Percentiles rank a stretch among this genome's conserved stretches.
These are phyloP conservation scores for Flaveria trinervia DNA, from an alignment of 129 eudicot species.

Conservation along the genomic window DNA sequence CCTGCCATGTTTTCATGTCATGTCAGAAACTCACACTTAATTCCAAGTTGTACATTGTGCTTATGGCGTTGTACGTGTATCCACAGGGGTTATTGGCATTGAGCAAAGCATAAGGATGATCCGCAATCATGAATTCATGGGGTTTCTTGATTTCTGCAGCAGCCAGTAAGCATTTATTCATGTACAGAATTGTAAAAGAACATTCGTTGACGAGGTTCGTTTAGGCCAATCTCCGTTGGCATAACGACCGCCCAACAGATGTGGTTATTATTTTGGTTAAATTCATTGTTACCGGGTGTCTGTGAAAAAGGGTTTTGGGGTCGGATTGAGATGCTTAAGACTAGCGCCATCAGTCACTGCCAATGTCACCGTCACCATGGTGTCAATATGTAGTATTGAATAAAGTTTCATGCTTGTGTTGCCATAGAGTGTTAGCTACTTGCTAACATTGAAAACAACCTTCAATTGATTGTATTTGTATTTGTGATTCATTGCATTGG, in stretches of 20 bases:
- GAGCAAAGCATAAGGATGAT: slow-evolving; percentile 79
- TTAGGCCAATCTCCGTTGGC: slow-evolving; percentile 47
- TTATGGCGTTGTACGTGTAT: not conserved
- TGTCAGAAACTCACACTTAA: too few species aligned
- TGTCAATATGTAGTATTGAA: slow-evolving; percentile 23
- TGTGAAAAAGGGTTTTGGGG: slow-evolving; percentile 13
- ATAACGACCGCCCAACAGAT: slow-evolving; percentile 3
- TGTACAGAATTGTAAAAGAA: not conserved
- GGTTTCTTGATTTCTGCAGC: slow-evolving; percentile 77
- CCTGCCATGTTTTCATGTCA: too few species aligned
- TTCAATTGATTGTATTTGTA: slow-evolving; percentile 22
- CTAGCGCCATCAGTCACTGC: not conserved
- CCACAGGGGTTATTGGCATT: slow-evolving; percentile 76
- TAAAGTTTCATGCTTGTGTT: slow-evolving; percentile 10
- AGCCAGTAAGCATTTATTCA: slow-evolving; percentile 44
- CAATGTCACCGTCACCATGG: slow-evolving; percentile 15
- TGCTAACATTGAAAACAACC: slow-evolving; percentile 38
- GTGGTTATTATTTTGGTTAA: not conserved
- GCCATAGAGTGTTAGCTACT: slow-evolving; percentile 33
- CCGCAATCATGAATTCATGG: slow-evolving; percentile 85
- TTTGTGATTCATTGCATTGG: slow-evolving; percentile 28
- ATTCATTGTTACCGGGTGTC: slow-evolving; percentile 13
- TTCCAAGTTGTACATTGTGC: not conserved
- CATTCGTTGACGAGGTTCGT: slow-evolving; percentile 20
- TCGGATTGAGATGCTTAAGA: not conserved